A percentile compares a stretch with the other conserved stretches of the same genome.
These are phyloP conservation scores for Cyathus striatus DNA, from an alignment of 768 basidiomycete genomes.

Conservation along the genomic window DNA sequence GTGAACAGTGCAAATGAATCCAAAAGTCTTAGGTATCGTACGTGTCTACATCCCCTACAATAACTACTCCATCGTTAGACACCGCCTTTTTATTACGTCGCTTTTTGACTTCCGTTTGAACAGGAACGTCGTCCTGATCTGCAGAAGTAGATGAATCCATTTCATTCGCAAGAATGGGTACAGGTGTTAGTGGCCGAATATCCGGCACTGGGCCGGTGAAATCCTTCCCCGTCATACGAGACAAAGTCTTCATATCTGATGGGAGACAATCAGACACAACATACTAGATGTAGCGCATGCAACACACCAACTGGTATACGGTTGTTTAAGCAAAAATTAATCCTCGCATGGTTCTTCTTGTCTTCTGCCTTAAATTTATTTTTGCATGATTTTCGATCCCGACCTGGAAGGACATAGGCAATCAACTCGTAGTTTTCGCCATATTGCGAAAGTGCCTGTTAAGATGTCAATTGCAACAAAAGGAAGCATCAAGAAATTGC, in stretches of 20 bases:
- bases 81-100: constrained; percentile 11
- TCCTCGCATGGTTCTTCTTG: constrained; percentile 69
- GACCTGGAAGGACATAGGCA: constrained; percentile 76
- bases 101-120: constrained; percentile 15
- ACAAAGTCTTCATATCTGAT: constrained; percentile 66
- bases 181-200: constrained; percentile 41
- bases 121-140: constrained; percentile 5
- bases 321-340: constrained; percentile 72
- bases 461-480: constrained; percentile 7
- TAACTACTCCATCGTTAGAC: constrained; percentile 26
- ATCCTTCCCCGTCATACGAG: constrained; percentile 81
- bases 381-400: constrained; percentile 86
- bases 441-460: constrained; percentile 84
- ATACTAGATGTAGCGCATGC: neutral
- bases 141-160: constrained; percentile 5
- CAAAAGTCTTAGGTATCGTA: constrained; percentile 13
- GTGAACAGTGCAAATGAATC: neutral
- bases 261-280: neutral
- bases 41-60: constrained; percentile 30
- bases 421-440: constrained; percentile 94
- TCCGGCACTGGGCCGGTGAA: constrained; percentile 79
- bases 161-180: constrained; percentile 16
- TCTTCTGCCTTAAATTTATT: constrained; percentile 93
- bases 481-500: constrained; percentile 15
- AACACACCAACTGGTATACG: constrained; percentile 72